These are phyloP conservation scores for Ascoidea asiatica DNA, from an alignment of 805 yeast genomes.

Conservation along the genomic window DNA sequence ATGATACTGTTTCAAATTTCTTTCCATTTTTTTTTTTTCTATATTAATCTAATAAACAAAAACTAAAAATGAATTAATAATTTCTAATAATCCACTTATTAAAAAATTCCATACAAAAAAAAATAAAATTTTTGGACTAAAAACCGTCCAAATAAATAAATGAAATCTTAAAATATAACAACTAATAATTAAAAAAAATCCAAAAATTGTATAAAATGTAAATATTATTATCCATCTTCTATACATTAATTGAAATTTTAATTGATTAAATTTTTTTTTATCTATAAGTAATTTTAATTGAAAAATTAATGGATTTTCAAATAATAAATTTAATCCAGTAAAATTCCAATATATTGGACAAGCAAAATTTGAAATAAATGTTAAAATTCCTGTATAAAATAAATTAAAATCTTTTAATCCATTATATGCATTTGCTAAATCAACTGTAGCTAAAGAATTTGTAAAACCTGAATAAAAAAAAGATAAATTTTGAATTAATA, in stretches of 20 bases:
- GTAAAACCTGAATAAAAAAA: conserved; percentile 88
- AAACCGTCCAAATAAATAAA: conserved; percentile 94
- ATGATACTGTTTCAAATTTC: background rate
- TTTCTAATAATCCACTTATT: conserved; percentile 18
- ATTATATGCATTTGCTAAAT: conserved; percentile 83
- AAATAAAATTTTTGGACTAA: conserved; percentile 82
- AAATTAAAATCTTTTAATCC: conserved; percentile 68
- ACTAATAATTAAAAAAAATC: conserved; percentile 46
- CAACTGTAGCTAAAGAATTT: conserved; percentile 83
- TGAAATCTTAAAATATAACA: conserved; percentile 72
- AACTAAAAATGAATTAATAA: no score
- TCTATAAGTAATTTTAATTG: conserved; percentile 10
- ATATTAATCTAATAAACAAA: no score
- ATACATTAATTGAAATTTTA: conserved; percentile 23
- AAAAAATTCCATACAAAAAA: conserved; percentile 62
- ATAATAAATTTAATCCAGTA: conserved; percentile 25
- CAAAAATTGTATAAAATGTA: conserved; percentile 45
- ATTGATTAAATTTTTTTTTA: conserved; percentile 8
- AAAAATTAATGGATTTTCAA: conserved; percentile 18
- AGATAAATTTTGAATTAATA: conserved; percentile 58
- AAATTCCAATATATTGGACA: conserved; percentile 77
- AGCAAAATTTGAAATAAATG: conserved; percentile 74
- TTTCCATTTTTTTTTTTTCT: background rate
- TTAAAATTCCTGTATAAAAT: conserved; percentile 57
- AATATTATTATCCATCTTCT: conserved; percentile 25